Evolutionary conservation across 2,329 filamentous ascomycete genomes (phyloP).

Genomic region (Xylogone sp.): DNA sequence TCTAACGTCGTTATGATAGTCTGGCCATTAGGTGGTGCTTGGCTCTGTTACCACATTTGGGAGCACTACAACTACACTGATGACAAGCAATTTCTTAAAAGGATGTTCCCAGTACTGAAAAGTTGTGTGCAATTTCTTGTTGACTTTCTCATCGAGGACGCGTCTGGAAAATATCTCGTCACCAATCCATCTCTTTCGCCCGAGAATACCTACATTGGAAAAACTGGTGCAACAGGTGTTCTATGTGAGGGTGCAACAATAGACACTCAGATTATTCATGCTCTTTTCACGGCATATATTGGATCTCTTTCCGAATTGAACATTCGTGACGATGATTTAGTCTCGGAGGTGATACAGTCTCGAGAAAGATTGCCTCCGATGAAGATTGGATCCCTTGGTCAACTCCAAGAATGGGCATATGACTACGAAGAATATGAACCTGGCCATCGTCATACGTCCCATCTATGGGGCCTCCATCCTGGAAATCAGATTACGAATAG

Average conservation of each 20-base stretch:
- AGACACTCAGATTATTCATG: constrained; percentile 40
- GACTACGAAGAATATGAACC: constrained; percentile 36
- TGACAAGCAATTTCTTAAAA: constrained; percentile 25
- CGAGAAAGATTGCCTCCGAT: constrained; percentile 16
- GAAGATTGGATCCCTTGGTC: constrained; percentile 26
- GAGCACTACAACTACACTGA: constrained; percentile 34
- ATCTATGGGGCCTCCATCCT: constrained; percentile 40
- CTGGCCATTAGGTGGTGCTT: constrained; percentile 38
- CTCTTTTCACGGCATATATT: constrained; percentile 31
- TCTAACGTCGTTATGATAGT: constrained; percentile 4
- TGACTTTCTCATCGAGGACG: constrained; percentile 30
- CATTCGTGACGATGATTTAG: constrained; percentile 26
- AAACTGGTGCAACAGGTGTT: constrained; percentile 22
- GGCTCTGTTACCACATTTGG: constrained; percentile 36
- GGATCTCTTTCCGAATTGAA: constrained; percentile 9
- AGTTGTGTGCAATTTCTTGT: constrained; percentile 29
- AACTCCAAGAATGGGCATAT: constrained; percentile 38
- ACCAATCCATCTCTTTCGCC: constrained; percentile 35
- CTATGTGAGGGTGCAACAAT: constrained; percentile 42
- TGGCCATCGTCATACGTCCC: constrained; percentile 41
- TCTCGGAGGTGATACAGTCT: constrained; percentile 12
- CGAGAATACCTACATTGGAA: constrained; percentile 30
- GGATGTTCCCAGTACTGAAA: constrained; percentile 25
- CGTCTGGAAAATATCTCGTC: constrained; percentile 23
- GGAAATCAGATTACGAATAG: constrained; percentile 33